A percentile compares a stretch with the other conserved stretches of the same genome.
These are phyloP conservation scores for Hyphopichia burtonii DNA, from an alignment of 1,139 yeast genomes.

Conservation along the genomic window DNA sequence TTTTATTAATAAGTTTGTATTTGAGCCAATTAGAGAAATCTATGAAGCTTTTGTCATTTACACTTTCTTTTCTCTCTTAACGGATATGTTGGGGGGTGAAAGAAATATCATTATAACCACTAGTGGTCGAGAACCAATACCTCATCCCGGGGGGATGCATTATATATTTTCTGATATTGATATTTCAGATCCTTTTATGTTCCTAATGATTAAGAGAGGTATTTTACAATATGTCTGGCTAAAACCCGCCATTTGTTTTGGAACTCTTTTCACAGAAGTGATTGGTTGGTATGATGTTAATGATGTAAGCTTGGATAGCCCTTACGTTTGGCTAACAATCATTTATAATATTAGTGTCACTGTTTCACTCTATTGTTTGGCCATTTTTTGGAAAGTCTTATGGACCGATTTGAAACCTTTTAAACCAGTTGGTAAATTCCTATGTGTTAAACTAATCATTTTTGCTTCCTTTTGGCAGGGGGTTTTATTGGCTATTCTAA, in stretches of 20 bases:
- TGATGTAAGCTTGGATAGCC: conserved; percentile 47
- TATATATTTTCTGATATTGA: conserved; percentile 59
- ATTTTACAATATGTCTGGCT: conserved; percentile 94
- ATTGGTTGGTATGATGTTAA: conserved; percentile 52
- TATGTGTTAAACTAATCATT: conserved; percentile 88
- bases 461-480: conserved; percentile 99
- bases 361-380: conserved; percentile 77
- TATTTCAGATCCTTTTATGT: conserved; percentile 81
- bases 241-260: conserved; percentile 73
- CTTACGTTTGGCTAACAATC: conserved; percentile 66
- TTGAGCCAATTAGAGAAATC: conserved; percentile 82
- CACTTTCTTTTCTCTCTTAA: conserved; percentile 82
- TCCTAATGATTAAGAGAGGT: conserved; percentile 76
- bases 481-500: conserved; percentile 60
- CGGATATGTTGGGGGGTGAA: conserved; percentile 90
- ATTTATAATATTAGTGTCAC: conserved; percentile 80
- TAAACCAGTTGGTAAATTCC: conserved; percentile 87
- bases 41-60: conserved; percentile 96
- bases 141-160: conserved; percentile 64
- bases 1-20: conserved; percentile 37
- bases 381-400: conserved; percentile 88
- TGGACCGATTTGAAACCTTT: conserved; percentile 74
- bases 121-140: conserved; percentile 71
- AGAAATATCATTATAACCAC: conserved; percentile 72
- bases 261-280: conserved; percentile 52